Base-by-base conservation (phyloP, 164 flowering plant genomes). In the Hamamelis virginiana region DNA sequence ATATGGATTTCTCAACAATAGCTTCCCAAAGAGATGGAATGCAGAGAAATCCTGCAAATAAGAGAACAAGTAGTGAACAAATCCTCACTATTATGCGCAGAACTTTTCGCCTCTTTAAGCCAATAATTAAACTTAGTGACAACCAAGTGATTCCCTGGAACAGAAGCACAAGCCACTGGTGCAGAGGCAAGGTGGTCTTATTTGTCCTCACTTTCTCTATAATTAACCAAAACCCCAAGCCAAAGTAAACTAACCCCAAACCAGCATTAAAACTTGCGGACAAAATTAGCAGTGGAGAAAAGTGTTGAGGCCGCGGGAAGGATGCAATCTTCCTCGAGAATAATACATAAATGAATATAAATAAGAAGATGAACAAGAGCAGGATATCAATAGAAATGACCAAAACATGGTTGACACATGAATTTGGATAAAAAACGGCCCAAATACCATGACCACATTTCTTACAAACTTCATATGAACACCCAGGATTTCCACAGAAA, bases 71-170 rank as follows among this genome's bases (percentile, higher is more conserved):
- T 55, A 75, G 65, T 0, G 84, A 70, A 59, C 72, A 79, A 28
- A 85, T 33, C 73, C 76, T 70, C 70, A 77, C 16, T 21, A 76
- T 45, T 26, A 41, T 18, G 62, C 67, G 60, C 47, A 81, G 64
- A 55, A 75, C 59, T 15, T 28, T 56, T 1, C 45, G 53, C 67
- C 78, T 72, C 52, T 59, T 59, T 8, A 81, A 71, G 65, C 82
- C 72, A 23, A 82, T 65, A 1, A 68, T 75, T 9, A 77, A 12
- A 62, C 77, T 38, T 18, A 85, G 38, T 9, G 83, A 45, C 62
- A 82, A 27, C 88, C 87, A 86, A 23, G 87, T 74, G 51, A 85
- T 69, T 8, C 92, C 92, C 4, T 85, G 92, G 64, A 85, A 67
- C 13, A 84, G 58, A 25, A 62, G 4, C 27, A 73, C 77, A 18